Evolutionary conservation across 1,284 basidiomycete species (phyloP).

Genomic region (Volvariella surrecta): DNA sequence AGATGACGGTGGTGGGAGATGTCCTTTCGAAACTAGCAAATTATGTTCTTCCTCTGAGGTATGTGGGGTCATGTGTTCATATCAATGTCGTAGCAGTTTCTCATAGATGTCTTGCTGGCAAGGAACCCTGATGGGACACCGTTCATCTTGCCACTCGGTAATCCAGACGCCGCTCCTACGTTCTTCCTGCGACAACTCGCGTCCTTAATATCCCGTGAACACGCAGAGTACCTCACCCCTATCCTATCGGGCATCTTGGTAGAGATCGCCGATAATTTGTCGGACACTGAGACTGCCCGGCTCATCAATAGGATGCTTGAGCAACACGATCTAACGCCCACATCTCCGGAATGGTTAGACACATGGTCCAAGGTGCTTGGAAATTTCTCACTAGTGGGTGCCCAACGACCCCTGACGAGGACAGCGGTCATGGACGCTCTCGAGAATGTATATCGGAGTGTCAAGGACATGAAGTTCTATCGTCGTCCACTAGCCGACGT

Average conservation of each 20-base stretch:
- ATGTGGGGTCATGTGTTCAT: conserved; percentile 16
- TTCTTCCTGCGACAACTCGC: conserved; percentile 51
- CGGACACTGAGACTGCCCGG: conserved; percentile 52
- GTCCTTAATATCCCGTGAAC: conserved; percentile 51
- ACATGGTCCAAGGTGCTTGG: conserved; percentile 53
- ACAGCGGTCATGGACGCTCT: conserved; percentile 46
- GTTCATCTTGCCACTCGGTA: conserved; percentile 43
- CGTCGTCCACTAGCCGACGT: conserved; percentile 51
- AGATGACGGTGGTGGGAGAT: conserved; percentile 51
- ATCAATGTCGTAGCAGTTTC: not conserved
- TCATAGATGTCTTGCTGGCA: conserved; percentile 18
- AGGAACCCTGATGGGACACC: conserved; percentile 43
- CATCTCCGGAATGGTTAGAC: conserved; percentile 56
- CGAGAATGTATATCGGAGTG: conserved; percentile 46
- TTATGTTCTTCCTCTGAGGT: conserved; percentile 50
- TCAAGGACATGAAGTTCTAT: conserved; percentile 62
- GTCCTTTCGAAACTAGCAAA: conserved; percentile 47
- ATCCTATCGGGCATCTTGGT: conserved; percentile 55
- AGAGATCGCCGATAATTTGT: conserved; percentile 52
- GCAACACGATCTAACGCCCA: conserved; percentile 59
- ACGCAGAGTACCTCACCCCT: conserved; percentile 45
- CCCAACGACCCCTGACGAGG: conserved; percentile 45
- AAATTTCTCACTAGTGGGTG: conserved; percentile 38
- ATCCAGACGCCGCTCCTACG: conserved; percentile 41
- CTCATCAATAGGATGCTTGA: conserved; percentile 52